Evolutionary conservation across 1,139 yeast species (phyloP).

Genomic region (Candida tetrigidarum): DNA sequence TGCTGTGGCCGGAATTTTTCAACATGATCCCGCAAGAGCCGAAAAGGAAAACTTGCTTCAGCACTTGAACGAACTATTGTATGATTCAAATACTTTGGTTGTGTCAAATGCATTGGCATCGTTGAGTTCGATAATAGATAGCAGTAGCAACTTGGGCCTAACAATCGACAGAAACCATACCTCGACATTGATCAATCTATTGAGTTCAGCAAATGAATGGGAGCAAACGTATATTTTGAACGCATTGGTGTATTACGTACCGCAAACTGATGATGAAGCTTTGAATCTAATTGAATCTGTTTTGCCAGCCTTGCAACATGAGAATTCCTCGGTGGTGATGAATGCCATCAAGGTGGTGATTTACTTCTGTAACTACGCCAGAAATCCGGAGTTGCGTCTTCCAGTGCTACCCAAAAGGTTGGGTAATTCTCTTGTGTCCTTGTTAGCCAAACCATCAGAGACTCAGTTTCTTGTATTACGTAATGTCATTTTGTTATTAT

Average conservation of each 20-base stretch:
- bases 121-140: slow-evolving; percentile 66
- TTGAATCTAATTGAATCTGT: slow-evolving; percentile 66
- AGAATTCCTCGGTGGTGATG: slow-evolving; percentile 80
- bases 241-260: slow-evolving; percentile 71
- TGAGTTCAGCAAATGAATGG: slow-evolving; percentile 78
- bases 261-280: slow-evolving; percentile 70
- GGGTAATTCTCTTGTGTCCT: slow-evolving; percentile 72
- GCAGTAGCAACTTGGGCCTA: slow-evolving; percentile 50
- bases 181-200: slow-evolving; percentile 48
- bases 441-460: slow-evolving; percentile 81
- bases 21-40: slow-evolving; percentile 53
- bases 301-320: slow-evolving; percentile 78
- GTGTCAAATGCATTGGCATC: slow-evolving; percentile 78
- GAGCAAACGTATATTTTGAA: slow-evolving; percentile 72
- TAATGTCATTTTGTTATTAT: slow-evolving; percentile 74
- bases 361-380: slow-evolving; percentile 73
- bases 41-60: slow-evolving; percentile 52
- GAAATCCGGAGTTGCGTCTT: slow-evolving; percentile 41
- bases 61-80: slow-evolving; percentile 59
- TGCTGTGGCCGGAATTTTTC: slow-evolving; percentile 71
- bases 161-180: slow-evolving; percentile 63
- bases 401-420: slow-evolving; percentile 63
- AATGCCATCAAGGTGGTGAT: slow-evolving; percentile 75
- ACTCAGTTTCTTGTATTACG: slow-evolving; percentile 82
- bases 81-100: slow-evolving; percentile 62